Evolutionary conservation across 306 rosid species (phyloP), one percentile per base, ranked within the genome.

Genomic region (Alnus rubra): DNA sequence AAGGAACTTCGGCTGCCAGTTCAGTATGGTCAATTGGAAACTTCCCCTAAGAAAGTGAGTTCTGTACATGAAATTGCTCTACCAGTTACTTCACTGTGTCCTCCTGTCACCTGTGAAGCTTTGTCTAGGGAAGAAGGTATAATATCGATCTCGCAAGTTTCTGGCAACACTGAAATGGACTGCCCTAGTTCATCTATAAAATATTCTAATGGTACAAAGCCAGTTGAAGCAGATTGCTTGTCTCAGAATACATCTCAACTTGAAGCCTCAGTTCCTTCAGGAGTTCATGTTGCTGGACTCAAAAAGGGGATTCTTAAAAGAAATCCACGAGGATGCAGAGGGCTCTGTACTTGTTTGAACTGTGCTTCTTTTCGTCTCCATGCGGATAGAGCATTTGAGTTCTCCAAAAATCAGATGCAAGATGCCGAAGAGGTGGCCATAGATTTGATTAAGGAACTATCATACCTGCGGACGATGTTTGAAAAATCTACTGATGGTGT

Each of bases 251-350:
- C 75, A 71, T 79, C 87, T 33, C 73, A 55, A 55, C 70, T 7
- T 35, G 81, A 75, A 37, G 69, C 65, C 67, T 35, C 58, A 35
- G 74, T 81, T 37, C 81, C 82, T 67, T 71, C 79, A 4, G 74
- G 42, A 56, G 35, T 23, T 77, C 77, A 54, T 59, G 53, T 56
- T 47, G 56, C 18, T 59, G 73, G 80, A 28, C 35, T 37, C 75
- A 75, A 19, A 75, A 90, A 83, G 73, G 87, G 89, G 71, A 91
- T 89, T 81, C 88, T 89, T 47, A 88, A 88, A 85, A 89, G 90
- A 82, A 92, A 90, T 84, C 97, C 95, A 54, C 78, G 97, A 77
- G 97, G 97, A 62, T 94, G 98, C 89, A 86, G 97, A 86, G 97
- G 98, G 54, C 88, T 82, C 72, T 94, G 98, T 84, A 42, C 84